Evolutionary conservation across 1,284 basidiomycete species (phyloP), one percentile per base, ranked within the genome.

Genomic region (Serendipita sp.): DNA sequence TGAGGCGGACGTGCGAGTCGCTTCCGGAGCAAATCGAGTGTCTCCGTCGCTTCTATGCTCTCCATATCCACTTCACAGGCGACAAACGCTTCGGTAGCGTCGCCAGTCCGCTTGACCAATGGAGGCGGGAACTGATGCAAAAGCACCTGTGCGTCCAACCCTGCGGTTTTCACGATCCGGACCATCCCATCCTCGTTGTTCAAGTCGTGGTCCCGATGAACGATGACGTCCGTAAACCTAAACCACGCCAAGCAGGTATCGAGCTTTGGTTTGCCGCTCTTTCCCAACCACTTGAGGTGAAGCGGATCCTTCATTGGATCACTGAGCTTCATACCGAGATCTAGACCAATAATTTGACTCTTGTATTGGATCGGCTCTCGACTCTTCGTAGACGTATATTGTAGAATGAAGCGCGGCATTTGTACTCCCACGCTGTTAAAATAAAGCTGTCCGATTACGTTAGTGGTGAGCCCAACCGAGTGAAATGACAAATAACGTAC

Each of bases 271-370:
- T 26, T 13, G 12, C 49, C 49, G 26, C 12, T 29, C 12, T 61
- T 62, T 17, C 67, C 67, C 3, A 87, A 70, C 76, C 79, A 79
- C 60, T 77, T 71, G 41, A 72, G 73, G 69, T 86, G 83, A 2
- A 81, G 69, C 6, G 70, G 66, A 66, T 77, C 77, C 29, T 69
- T 67, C 6, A 72, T 72, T 5, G 79, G 74, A 61, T 80, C 73
- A 62, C 83, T 84, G 49, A 79, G 74, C 30, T 62, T 64, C 32
- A 65, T 45, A 17, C 62, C 61, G 47, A 67, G n/a, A 44, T 66
- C 50, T 15, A 65, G 53, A 15, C 66, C 65, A 3, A 67, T 62
- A 17, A 67, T 53, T 29, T 53, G 49, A 30, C 49, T 53, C 49
- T 53, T 53, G 49, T 53, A 53, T 26, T 53, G 49, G 10, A 53